A percentile compares a stretch with the other conserved stretches of the same genome.
Conservation (phyloP, 306 rosid genomes). For the Heteromeles arbutifolia region DNA sequence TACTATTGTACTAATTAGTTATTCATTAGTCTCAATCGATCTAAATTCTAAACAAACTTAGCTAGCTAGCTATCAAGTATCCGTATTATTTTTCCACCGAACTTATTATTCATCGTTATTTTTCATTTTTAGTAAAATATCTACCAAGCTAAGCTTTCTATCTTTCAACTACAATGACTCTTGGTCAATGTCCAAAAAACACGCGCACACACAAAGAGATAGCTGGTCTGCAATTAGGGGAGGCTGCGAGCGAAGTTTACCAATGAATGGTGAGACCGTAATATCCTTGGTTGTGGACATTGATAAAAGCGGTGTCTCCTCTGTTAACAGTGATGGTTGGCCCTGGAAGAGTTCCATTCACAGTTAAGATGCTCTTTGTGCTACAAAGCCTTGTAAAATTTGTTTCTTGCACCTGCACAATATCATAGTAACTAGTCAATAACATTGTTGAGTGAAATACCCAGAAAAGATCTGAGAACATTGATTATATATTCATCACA, state of each 20-base stretch:
- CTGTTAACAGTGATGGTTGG: slow-evolving; percentile 12
- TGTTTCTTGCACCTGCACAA: slow-evolving; percentile 11
- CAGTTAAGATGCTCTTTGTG: slow-evolving; percentile 21
- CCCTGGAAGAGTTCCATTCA: slow-evolving; percentile 26
- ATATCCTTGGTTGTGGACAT: slow-evolving; percentile 18
- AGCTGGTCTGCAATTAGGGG: not conserved
- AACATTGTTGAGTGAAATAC: not conserved
- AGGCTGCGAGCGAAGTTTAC: not conserved
- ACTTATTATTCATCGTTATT: not conserved
- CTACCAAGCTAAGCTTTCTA: not conserved
- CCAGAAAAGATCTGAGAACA: not conserved
- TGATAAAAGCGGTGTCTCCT: slow-evolving; percentile 16
- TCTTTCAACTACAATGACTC: not conserved
- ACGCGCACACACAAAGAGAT: not conserved
- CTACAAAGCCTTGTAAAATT: slow-evolving; percentile 17
- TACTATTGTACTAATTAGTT: not conserved
- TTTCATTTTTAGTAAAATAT: not conserved
- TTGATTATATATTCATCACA: no score
- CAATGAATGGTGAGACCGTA: slow-evolving; percentile 30
- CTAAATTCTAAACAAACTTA: not conserved
- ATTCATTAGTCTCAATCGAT: not conserved
- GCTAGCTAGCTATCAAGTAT: not conserved
- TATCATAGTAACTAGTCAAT: not conserved
- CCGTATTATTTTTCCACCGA: not conserved
- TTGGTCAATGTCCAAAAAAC: not conserved